Evolutionary conservation across 2,329 filamentous ascomycete genomes (phyloP), one percentile per base, ranked within the genome.

Genomic region (Xylariales sp.): DNA sequence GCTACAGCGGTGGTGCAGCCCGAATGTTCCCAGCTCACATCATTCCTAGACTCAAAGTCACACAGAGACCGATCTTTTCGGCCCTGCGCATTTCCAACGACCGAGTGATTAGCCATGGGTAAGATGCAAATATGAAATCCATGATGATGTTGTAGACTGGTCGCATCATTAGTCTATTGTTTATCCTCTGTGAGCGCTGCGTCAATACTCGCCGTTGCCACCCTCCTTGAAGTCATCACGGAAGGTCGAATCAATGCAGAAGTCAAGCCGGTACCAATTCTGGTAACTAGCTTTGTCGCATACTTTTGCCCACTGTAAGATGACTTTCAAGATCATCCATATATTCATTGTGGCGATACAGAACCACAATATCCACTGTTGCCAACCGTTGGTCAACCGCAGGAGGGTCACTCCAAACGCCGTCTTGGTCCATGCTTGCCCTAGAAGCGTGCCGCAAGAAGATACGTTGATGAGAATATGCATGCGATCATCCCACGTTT

Each of bases 141-240:
- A 74, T 75, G 20, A 74, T 58, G 42, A 74, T 69, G 51, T 74
- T 75, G 53, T 73, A 74, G 4, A 71, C 70, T 74, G 45, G 1
- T n/a, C n/a, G n/a, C n/a, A n/a, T n/a, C n/a, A n/a, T n/a, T n/a
- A n/a, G n/a, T n/a, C n/a, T n/a, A 22, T 22, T 15, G 12, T 22
- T 27, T 27, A 27, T n/a, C 24, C 24, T 27, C 8, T 8, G 8
- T 9, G 8, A 32, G 15, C 8, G 9, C 8, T n/a, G 31, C 11
- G 15, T 7, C 11, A 7, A 15, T 14, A 27, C 38, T 18, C 21
- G 34, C 38, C 32, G 19, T 43, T 40, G 11, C 32, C 40, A 15
- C 38, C 37, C 28, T 38, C 32, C 29, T 46, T 43, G 37, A 46
- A 44, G 14, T 37, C 37, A 18, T 43, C 41, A 18, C 37, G 40